Evolutionary conservation across 2,329 filamentous ascomycete species (phyloP).

Genomic region (Fusarium tupiense): DNA sequence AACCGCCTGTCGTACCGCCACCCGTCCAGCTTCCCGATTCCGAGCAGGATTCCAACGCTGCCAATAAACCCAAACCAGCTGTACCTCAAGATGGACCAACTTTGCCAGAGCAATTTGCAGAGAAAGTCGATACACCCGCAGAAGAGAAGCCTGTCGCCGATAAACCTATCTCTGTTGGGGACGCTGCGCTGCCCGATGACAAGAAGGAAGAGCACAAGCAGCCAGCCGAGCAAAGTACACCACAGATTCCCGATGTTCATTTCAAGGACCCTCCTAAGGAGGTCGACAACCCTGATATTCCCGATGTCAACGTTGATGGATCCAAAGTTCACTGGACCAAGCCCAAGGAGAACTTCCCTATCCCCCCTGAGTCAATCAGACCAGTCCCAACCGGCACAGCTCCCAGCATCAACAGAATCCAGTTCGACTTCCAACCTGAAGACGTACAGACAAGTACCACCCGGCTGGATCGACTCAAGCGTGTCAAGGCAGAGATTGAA

Average conservation of each 20-base stretch:
- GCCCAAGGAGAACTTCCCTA: conserved; percentile 79
- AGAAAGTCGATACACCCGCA: not conserved
- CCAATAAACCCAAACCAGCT: conserved; percentile 15
- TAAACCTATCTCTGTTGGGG: conserved; percentile 1
- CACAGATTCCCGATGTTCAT: conserved; percentile 36
- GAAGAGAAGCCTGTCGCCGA: conserved; percentile 19
- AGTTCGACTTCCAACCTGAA: conserved; percentile 77
- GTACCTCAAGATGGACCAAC: conserved; percentile 10
- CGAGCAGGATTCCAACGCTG: conserved; percentile 11
- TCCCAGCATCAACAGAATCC: conserved; percentile 78
- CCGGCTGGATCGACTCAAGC: conserved; percentile 70
- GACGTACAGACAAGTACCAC: conserved; percentile 66
- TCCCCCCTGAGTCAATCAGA: conserved; percentile 76
- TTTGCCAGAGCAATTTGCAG: not conserved
- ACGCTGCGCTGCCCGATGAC: conserved; percentile 5
- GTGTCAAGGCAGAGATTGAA: conserved; percentile 78
- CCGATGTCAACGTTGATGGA: conserved; percentile 25
- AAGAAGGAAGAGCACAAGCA: conserved; percentile 5
- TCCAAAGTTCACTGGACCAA: conserved; percentile 75
- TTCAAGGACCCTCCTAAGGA: conserved; percentile 44
- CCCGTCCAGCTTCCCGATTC: conserved; percentile 28
- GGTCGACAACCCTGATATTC: conserved; percentile 26
- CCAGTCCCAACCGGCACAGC: conserved; percentile 77
- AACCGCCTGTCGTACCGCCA: conserved; percentile 29
- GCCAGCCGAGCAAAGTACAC: conserved; percentile 14